Evolutionary conservation across 2,329 filamentous ascomycete genomes (phyloP), one percentile per base, ranked within the genome.

Genomic region (Colletotrichum cuscutae): DNA sequence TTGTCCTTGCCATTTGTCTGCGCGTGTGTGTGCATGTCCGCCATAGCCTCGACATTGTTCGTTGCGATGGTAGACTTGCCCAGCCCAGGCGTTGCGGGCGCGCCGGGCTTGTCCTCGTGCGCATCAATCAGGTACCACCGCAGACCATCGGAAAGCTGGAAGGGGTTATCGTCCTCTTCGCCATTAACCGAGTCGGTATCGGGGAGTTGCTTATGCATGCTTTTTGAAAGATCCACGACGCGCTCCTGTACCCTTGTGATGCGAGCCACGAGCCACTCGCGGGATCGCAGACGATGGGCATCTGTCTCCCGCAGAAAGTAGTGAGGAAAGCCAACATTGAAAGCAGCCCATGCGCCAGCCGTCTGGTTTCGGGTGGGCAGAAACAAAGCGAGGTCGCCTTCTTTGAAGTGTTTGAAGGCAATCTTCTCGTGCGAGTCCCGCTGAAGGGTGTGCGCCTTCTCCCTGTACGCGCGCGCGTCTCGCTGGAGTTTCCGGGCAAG

Each of bases 71-170:
- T 98, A 76, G 93, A 95, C 82, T 97, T 98, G 52, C 94, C 94
- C 67, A 98, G 89, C 0, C 96, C 95, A 0, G 97, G 96, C 0
- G 96, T 98, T n/a, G 93, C 92, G 0, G 97, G 97, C 2, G 95
- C 95, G 1, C 93, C 93, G 0, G 95, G 91, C 79, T 98, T 98
- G 82, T 99, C 97, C 82, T 99, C 97, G 2, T 90, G 89, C 0
- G 97, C 97, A 80, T 99, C 96, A 46, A 99, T 92, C 6, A 99
- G 89, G 82, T 98, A 98, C 97, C 97, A 99, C 42, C 96, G 91
- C 60, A 99, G 85, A 3, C 97, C 97, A 78, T 99, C 97, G 0
- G 95, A 98, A 13, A 99, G 88, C 78, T 98, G 95, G 81, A 99
- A 99, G 0, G 97, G 97, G 79, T 99, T 99, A 76, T 98, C 97